phyloP scores from a whole-genome alignment of 2,329 filamentous ascomycete species.

The Phyllachora maydis region DNA sequence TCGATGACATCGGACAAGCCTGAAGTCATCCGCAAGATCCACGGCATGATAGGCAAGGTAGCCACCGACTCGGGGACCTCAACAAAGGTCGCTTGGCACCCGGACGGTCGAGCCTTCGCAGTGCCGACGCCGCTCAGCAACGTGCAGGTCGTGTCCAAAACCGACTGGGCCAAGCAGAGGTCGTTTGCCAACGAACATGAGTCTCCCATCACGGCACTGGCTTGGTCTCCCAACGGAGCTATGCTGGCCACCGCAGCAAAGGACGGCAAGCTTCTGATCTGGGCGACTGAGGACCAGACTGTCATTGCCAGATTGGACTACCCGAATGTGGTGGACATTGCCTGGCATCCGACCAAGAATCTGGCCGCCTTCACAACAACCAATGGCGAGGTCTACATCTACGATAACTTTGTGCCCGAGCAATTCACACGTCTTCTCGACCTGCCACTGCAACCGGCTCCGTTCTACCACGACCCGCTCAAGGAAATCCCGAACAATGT shows the following conservation, averaged over 20 bases:
- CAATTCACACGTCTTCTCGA: conserved; percentile 35
- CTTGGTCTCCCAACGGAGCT: conserved; percentile 90
- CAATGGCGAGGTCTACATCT: conserved; percentile 85
- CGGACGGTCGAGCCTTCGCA: conserved; percentile 80
- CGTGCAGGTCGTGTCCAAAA: conserved; percentile 70
- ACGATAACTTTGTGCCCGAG: conserved; percentile 44
- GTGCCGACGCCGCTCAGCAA: conserved; percentile 65
- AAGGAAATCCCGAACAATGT: conserved; percentile 48
- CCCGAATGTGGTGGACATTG: conserved; percentile 63
- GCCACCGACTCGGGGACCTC: conserved; percentile 62
- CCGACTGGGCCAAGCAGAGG: conserved; percentile 76
- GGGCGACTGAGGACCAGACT: conserved; percentile 78
- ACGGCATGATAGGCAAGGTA: conserved; percentile 62
- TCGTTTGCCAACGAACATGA: conserved; percentile 61
- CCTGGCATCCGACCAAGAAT: conserved; percentile 84
- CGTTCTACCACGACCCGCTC: conserved; percentile 67
- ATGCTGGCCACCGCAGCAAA: conserved; percentile 53
- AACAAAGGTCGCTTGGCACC: conserved; percentile 71
- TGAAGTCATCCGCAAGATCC: conserved; percentile 62
- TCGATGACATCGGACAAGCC: conserved; percentile 61
- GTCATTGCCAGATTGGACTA: conserved; percentile 63
- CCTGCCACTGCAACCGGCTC: conserved; percentile 49
- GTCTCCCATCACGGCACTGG: conserved; percentile 65
- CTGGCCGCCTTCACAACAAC: conserved; percentile 79
- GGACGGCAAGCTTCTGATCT: conserved; percentile 54